These are phyloP conservation scores for Platanthera guangdongensis DNA, from an alignment of 106 monocot species.

Conservation along the genomic window DNA sequence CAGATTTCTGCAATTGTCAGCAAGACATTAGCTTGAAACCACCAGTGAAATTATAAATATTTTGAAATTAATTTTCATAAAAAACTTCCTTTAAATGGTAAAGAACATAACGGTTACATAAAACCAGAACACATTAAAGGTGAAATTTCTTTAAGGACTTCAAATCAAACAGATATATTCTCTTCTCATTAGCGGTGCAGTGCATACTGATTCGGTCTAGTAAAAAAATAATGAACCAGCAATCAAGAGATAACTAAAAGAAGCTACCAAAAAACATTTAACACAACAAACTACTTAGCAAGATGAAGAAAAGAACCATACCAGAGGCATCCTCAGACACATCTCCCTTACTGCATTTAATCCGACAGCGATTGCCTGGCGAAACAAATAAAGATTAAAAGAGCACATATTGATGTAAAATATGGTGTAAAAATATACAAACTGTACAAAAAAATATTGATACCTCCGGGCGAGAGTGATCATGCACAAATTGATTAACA, in stretches of 20 bases:
- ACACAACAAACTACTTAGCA: constrained; percentile 37
- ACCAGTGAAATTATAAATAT: neutral
- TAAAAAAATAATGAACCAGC: neutral
- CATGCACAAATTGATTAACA: constrained; percentile 95
- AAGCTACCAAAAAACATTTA: neutral
- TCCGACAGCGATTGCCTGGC: constrained; percentile 88
- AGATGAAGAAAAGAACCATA: constrained; percentile 15
- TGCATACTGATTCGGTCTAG: neutral
- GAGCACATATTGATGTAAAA: neutral
- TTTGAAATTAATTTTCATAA: neutral
- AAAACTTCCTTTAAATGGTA: neutral
- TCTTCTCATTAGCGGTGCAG: neutral
- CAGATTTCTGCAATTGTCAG: neutral
- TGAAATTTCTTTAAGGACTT: neutral
- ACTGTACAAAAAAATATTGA: neutral
- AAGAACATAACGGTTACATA: neutral
- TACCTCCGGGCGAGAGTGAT: constrained; percentile 89
- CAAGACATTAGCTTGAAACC: neutral
- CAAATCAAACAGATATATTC: neutral
- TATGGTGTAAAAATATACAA: neutral
- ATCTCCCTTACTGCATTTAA: constrained; percentile 90
- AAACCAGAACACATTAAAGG: neutral
- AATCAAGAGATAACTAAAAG: neutral
- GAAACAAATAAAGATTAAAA: constrained; percentile 6
- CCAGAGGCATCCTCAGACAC: constrained; percentile 91